These are phyloP conservation scores for Xylaria castorea DNA, from an alignment of 495 filamentous ascomycete genomes.

Conservation along the genomic window DNA sequence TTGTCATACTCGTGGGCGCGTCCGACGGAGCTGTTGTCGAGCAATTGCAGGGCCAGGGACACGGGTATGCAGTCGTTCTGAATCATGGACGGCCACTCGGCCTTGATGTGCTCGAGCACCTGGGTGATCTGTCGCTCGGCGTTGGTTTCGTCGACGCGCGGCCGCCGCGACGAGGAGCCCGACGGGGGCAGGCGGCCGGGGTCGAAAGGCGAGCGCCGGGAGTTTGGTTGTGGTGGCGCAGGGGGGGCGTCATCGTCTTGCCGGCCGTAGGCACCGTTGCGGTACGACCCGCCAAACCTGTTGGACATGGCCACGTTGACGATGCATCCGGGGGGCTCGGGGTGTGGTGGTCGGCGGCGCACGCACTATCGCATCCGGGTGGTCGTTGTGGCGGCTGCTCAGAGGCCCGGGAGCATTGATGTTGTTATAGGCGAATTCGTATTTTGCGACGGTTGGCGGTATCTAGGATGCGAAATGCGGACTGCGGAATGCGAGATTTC, in stretches of 20 bases:
- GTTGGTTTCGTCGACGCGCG: conserved; percentile 46
- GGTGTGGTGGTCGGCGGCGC: neutral
- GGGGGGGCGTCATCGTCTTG: conserved; percentile 48
- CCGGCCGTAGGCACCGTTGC: conserved; percentile 46
- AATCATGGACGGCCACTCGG: conserved; percentile 91
- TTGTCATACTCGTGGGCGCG: conserved; percentile 83
- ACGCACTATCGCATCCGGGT: conserved; percentile 14
- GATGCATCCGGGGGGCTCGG: conserved; percentile 35
- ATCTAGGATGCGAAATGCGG: neutral
- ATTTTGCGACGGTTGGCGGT: neutral
- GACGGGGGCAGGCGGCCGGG: conserved; percentile 29
- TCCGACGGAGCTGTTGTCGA: conserved; percentile 92
- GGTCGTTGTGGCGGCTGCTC: neutral
- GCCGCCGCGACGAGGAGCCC: conserved; percentile 31
- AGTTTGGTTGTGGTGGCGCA: conserved; percentile 36
- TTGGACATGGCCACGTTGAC: conserved; percentile 47
- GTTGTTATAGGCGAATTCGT: neutral
- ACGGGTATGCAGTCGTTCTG: conserved; percentile 87
- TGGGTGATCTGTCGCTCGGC: conserved; percentile 56
- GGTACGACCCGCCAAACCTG: conserved; percentile 51
- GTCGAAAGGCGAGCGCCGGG: conserved; percentile 37
- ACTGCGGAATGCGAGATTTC: neutral
- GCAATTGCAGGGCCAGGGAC: conserved; percentile 87
- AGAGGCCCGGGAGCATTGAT: neutral
- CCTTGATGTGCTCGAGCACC: conserved; percentile 70